These are phyloP conservation scores for Zhuliangozyma parablackwelliae DNA, from an alignment of 1,139 yeast genomes.

Conservation along the genomic window DNA sequence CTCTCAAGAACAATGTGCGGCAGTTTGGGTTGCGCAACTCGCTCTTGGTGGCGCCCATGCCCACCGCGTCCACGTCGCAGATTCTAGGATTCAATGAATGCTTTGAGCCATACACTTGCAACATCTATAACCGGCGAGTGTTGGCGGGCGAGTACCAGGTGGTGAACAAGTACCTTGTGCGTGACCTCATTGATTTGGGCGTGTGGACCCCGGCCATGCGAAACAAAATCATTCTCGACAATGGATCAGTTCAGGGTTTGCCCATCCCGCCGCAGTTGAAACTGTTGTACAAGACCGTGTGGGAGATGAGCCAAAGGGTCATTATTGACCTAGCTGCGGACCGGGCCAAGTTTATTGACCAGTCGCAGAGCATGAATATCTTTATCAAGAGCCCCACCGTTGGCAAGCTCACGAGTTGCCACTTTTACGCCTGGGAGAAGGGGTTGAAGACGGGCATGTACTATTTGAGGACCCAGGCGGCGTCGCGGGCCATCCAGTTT, in stretches of 20 bases:
- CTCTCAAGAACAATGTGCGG: conserved; percentile 55
- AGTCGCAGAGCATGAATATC: conserved; percentile 87
- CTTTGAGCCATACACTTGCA: conserved; percentile 87
- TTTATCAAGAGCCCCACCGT: conserved; percentile 82
- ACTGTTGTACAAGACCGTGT: conserved; percentile 83
- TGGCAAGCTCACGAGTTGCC: conserved; percentile 95
- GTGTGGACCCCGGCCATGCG: conserved; percentile 81
- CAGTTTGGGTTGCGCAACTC: conserved; percentile 76
- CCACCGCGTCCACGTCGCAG: conserved; percentile 91
- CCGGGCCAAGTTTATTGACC: conserved; percentile 89
- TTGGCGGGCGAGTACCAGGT: conserved; percentile 86
- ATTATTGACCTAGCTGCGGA: conserved; percentile 96
- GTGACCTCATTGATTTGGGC: conserved; percentile 79
- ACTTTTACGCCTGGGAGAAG: conserved; percentile 95
- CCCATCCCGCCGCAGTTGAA: conserved; percentile 77
- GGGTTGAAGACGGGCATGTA: conserved; percentile 98
- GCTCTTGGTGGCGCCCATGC: conserved; percentile 86
- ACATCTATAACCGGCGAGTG: conserved; percentile 82
- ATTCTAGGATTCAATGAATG: conserved; percentile 87
- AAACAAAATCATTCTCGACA: conserved; percentile 69
- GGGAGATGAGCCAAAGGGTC: conserved; percentile 90
- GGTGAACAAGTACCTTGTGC: conserved; percentile 76
- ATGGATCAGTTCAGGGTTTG: conserved; percentile 83
- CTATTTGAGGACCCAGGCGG: conserved; percentile 92
- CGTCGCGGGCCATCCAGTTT: conserved; percentile 89